Percentiles rank a stretch among this genome's conserved stretches.
Evolutionary conservation across 345 rosid genomes (phyloP).

Genomic region (Pelargonium nanum): DNA sequence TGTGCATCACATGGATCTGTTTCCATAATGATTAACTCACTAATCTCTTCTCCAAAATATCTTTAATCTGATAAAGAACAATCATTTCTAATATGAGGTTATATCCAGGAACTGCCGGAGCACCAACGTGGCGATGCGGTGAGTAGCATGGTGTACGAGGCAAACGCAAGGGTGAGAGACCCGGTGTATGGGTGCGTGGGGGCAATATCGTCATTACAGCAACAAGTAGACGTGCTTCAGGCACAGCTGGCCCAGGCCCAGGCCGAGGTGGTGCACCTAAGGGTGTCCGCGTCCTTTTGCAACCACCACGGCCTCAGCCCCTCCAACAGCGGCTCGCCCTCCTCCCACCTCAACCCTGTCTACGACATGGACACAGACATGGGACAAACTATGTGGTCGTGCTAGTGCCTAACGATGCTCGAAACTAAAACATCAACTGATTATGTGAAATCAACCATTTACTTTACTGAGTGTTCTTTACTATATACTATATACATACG

Average conservation of each 20-base stretch:
- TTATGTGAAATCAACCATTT: too few relatives aligned
- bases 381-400: constrained; percentile 66
- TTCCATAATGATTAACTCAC: too few relatives aligned
- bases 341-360: constrained; percentile 35
- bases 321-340: constrained; percentile 48
- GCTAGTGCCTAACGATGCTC: too few relatives aligned
- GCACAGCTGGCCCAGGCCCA: constrained; percentile 71
- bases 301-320: constrained; percentile 31
- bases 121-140: constrained; percentile 75
- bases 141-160: constrained; percentile 82
- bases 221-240: constrained; percentile 60
- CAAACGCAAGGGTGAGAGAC: constrained; percentile 73
- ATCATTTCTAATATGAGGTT: too few relatives aligned
- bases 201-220: constrained; percentile 66
- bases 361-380: constrained; percentile 60
- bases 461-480: too few relatives aligned
- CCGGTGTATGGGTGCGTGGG: constrained; percentile 85
- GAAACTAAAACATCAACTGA: too few relatives aligned
- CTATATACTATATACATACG: too few relatives aligned
- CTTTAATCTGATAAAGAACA: too few relatives aligned
- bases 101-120: constrained; percentile 60
- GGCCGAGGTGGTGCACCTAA: constrained; percentile 69
- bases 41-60: too few relatives aligned
- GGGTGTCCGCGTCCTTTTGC: constrained; percentile 27
- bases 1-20: too few relatives aligned